phyloP scores from a whole-genome alignment of 1,284 basidiomycete species.

The Microbotryomycetes sp. region DNA sequence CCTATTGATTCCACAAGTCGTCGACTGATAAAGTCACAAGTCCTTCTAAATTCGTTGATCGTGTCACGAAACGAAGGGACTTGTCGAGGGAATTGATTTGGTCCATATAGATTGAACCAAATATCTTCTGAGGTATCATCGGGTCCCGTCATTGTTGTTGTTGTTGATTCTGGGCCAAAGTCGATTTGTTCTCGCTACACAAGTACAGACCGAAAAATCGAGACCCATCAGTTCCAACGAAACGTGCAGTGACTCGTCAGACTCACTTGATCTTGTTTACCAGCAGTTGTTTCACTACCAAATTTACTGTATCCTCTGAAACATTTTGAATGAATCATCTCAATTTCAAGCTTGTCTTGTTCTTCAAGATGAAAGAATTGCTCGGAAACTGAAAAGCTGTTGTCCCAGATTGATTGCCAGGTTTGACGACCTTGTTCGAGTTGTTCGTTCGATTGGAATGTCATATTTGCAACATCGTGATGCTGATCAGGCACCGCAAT shows the following conservation, averaged over 20 bases:
- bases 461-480: not conserved
- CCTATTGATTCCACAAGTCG: slow-evolving; percentile 12
- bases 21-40: slow-evolving; percentile 1
- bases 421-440: not conserved
- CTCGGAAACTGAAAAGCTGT: not conserved
- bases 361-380: slow-evolving; percentile 11
- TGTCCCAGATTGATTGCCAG: slow-evolving; percentile 14
- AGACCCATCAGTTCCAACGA: not conserved
- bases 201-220: not conserved
- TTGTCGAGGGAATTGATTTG: slow-evolving; percentile 16
- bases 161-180: slow-evolving; percentile 5
- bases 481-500: not conserved
- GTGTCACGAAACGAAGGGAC: slow-evolving; percentile 7
- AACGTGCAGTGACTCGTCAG: not conserved
- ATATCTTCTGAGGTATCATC: slow-evolving; percentile 1
- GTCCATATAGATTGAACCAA: slow-evolving; percentile 19
- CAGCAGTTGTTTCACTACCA: slow-evolving; percentile 13
- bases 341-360: slow-evolving; percentile 8
- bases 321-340: slow-evolving; percentile 8
- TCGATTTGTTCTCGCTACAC: not conserved
- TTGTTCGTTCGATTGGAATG: not conserved
- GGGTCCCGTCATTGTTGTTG: no score
- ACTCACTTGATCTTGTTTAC: slow-evolving; percentile 18
- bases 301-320: slow-evolving; percentile 18
- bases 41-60: slow-evolving; percentile 2